Base-by-base conservation (phyloP, 2,329 filamentous ascomycete species). In the Monilinia polystroma region DNA sequence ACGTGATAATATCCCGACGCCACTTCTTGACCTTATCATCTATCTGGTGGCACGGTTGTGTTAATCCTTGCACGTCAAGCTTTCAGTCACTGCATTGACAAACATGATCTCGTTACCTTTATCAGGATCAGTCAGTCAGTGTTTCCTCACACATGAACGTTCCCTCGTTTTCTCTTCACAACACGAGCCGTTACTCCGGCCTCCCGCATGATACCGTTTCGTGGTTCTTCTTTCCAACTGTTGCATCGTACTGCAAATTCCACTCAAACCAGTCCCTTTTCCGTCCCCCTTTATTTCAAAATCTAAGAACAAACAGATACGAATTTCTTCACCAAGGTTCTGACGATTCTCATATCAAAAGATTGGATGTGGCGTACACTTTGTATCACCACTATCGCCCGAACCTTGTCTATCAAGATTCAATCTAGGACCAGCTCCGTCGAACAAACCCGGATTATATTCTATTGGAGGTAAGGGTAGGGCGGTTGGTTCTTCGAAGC, bases 181-280 rank as follows among this genome's bases (percentile, higher is more conserved):
- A 51, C 55, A 53, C 54, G 43, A 64, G 11, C 41, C n/a, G 56
- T 62, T 62, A 66, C 64, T 51, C 20, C 64, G 56, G 26, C 38
- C 45, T 18, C n/a, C 35, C 63, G 63, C 63, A 66, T 66, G 64
- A 66, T 53, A 35, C 47, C 32, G 38, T 56, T 66, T 62, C 55
- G 64, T 66, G 56, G 56, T 32, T 62, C 26, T 45, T 38, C 56
- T 62, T 53, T 53, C 47, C 20, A 29, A 43, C n/a, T 41, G 26
- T 43, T 32, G 38, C 29, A 41, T 45, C 57, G 63, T 62, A 29
- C 57, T 49, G 3, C 29, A 49, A n/a, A 51, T 23, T 23, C 56
- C 35, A 54, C 41, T 38, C 59, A 43, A 54, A n/a, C 12, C 18
- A 32, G 47, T n/a, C 23, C 38, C 32, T 49, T 32, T 35, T 18